Evolutionary conservation across 2,329 filamentous ascomycete genomes (phyloP).

Genomic region (Metarhizium robertsii): DNA sequence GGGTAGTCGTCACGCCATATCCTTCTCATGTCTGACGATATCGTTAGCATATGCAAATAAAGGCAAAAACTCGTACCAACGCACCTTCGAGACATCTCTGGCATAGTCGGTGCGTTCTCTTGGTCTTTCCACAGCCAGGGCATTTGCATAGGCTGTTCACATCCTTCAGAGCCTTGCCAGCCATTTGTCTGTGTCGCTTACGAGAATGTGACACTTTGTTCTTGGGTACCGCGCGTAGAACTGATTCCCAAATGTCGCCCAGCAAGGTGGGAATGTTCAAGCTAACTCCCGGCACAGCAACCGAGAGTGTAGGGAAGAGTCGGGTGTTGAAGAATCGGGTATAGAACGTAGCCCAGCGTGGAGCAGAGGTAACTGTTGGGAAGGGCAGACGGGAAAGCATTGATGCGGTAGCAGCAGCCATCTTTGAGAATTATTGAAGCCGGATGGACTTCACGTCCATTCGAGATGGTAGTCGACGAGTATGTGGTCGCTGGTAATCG

Average conservation of each 20-base stretch:
- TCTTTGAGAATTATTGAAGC: neutral
- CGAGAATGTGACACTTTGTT: constrained; percentile 98
- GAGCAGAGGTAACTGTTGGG: constrained; percentile 28
- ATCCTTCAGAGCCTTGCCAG: constrained; percentile 90
- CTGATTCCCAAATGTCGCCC: constrained; percentile 82
- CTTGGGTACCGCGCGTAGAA: constrained; percentile 89
- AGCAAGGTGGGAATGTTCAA: constrained; percentile 50
- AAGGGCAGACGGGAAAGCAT: constrained; percentile 48
- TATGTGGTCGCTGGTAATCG: neutral
- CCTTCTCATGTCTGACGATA: constrained; percentile 32
- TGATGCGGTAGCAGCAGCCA: constrained; percentile 22
- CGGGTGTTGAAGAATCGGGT: constrained; percentile 36
- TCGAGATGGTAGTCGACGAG: neutral
- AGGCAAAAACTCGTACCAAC: constrained; percentile 17
- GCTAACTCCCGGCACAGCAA: constrained; percentile 53
- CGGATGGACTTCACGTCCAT: neutral
- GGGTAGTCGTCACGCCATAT: constrained; percentile 33
- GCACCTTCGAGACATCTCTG: constrained; percentile 77
- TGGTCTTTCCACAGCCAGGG: constrained; percentile 76
- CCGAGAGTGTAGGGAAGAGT: constrained; percentile 43
- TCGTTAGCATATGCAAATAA: neutral
- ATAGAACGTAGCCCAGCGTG: constrained; percentile 34
- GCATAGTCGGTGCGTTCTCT: constrained; percentile 84
- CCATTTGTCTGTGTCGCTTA: constrained; percentile 87
- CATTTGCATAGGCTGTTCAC: constrained; percentile 81